Percentiles rank a stretch among this genome's conserved stretches.
These are phyloP conservation scores for Cladophialophora yegresii DNA, from an alignment of 2,329 filamentous ascomycete species.

Conservation along the genomic window DNA sequence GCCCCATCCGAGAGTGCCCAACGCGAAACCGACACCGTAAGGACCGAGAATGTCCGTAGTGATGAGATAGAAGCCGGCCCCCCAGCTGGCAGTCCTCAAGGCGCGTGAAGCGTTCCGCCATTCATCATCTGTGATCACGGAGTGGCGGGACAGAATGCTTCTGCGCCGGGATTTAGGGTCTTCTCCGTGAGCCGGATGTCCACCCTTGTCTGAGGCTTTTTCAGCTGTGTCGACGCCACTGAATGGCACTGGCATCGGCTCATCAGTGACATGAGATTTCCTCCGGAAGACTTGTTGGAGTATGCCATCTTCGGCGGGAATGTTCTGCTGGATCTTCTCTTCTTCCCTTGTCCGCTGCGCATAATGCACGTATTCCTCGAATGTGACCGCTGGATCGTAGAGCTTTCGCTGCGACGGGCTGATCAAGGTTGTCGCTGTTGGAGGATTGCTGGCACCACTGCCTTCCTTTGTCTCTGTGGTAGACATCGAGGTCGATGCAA, in stretches of 20 bases:
- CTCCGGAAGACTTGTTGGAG: constrained; percentile 22
- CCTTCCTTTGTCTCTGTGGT: constrained; percentile 11
- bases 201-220: background rate
- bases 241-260: constrained; percentile 5
- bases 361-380: constrained; percentile 48
- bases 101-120: constrained; percentile 53
- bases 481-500: constrained; percentile 9
- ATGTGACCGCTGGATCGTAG: constrained; percentile 39
- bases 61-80: constrained; percentile 54
- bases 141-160: constrained; percentile 17
- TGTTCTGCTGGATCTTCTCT: constrained; percentile 36
- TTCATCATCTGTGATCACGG: constrained; percentile 39
- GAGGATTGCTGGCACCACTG: constrained; percentile 8
- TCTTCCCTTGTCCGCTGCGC: constrained; percentile 42
- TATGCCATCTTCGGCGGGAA: constrained; percentile 9
- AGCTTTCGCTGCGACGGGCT: constrained; percentile 30
- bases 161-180: constrained; percentile 1
- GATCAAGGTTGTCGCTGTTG: constrained; percentile 10
- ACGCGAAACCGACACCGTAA: constrained; percentile 44
- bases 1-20: constrained; percentile 45
- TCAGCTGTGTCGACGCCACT: background rate
- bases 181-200: background rate
- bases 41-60: constrained; percentile 54
- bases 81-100: constrained; percentile 49
- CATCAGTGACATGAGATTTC: background rate